Conservation (phyloP, 495 filamentous ascomycete genomes). For the Hyaloscypha finlandica region DNA sequence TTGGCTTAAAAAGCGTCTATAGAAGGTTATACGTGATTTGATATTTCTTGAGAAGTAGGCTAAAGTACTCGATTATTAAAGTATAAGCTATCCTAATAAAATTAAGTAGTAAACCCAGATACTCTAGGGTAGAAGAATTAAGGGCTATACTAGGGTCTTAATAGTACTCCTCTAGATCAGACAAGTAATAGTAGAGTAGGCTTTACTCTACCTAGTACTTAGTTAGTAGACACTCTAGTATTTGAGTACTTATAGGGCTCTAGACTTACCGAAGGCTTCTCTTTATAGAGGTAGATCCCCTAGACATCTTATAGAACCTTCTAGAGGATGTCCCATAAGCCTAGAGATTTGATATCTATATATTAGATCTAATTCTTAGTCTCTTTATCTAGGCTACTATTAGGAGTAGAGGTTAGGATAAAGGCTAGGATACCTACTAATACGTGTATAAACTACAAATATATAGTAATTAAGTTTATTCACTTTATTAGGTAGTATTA, state of each 20-base stretch:
- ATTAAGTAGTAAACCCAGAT: conserved; percentile 3
- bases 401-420: not conserved
- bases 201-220: not conserved
- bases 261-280: not conserved
- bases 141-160: not conserved
- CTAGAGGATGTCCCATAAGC: not conserved
- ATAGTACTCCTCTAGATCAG: not conserved
- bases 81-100: not conserved
- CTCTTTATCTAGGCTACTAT: not conserved
- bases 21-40: not conserved
- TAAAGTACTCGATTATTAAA: not conserved
- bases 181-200: not conserved
- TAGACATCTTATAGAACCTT: not conserved
- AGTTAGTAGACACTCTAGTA: not conserved
- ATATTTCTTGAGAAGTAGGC: not conserved
- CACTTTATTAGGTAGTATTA: not conserved
- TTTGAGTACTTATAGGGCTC: not conserved
- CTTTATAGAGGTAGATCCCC: not conserved
- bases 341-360: not conserved
- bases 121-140: not conserved
- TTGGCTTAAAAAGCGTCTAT: not conserved
- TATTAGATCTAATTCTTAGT: not conserved
- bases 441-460: not conserved
- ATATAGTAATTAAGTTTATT: not conserved
- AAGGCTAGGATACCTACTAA: not conserved